phyloP scores from a whole-genome alignment of 352 stramenopile genomes.

The Phytophthora nicotianae region DNA sequence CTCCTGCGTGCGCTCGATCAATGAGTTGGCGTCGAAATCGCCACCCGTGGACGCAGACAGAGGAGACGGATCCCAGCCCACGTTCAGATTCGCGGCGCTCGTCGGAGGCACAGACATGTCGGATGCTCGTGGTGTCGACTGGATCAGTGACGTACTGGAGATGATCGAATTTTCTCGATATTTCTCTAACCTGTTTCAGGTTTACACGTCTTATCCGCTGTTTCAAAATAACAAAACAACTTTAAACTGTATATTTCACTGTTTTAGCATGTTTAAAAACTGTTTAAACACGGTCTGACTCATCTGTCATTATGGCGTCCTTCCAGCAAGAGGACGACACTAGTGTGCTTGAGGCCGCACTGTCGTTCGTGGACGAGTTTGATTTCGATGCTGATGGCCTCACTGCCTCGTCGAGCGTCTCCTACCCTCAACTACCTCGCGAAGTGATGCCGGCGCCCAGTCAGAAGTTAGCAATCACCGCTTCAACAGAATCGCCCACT shows the following conservation, averaged over 20 bases:
- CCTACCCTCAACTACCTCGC: not conserved
- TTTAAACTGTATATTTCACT: no score
- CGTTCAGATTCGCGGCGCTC: slow-evolving; percentile 38
- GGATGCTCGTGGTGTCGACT: not conserved
- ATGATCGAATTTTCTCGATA: slow-evolving; percentile 32
- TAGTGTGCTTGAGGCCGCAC: slow-evolving; percentile 19
- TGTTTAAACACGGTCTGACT: not conserved
- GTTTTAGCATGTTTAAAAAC: no score
- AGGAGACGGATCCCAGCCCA: slow-evolving; percentile 56
- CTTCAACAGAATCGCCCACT: not conserved
- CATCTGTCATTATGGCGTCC: slow-evolving; percentile 6
- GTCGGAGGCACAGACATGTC: slow-evolving; percentile 20
- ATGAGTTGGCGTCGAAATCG: slow-evolving; percentile 42
- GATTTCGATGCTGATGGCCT: not conserved
- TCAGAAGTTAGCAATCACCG: not conserved
- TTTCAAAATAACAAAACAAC: not conserved
- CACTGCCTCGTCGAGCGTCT: not conserved
- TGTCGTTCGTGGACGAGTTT: slow-evolving; percentile 40
- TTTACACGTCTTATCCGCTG: not conserved
- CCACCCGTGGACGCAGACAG: slow-evolving; percentile 16
- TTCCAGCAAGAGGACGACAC: slow-evolving; percentile 20
- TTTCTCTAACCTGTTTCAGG: not conserved
- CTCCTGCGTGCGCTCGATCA: slow-evolving; percentile 69
- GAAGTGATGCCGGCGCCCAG: not conserved
- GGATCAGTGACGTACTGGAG: slow-evolving; percentile 12